Conservation (phyloP, 139 green algal species). For the Volvox africanus region DNA sequence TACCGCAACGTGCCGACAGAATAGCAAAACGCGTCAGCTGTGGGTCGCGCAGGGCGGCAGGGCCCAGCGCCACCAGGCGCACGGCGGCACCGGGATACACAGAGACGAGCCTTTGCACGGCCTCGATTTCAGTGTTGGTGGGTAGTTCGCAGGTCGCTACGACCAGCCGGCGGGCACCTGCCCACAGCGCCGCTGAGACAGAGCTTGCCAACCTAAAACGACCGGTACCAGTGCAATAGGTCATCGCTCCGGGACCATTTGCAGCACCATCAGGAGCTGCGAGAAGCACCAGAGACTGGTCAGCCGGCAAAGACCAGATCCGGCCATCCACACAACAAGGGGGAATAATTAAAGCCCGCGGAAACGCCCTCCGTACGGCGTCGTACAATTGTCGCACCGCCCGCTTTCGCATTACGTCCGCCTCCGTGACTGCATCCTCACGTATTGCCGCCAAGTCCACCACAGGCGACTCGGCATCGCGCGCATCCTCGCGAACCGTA, state of each 20-base stretch:
- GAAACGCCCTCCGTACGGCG: background rate
- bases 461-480: background rate
- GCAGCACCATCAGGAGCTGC: background rate
- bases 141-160: background rate
- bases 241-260: no score
- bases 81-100: background rate
- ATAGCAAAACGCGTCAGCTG: slow-evolving; percentile 28
- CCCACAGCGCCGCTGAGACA: background rate
- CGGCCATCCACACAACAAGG: background rate
- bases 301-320: background rate
- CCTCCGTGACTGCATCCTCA: background rate
- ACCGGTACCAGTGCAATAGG: background rate
- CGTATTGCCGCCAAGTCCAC: background rate
- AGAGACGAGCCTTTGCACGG: background rate
- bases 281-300: background rate
- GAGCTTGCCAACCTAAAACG: background rate
- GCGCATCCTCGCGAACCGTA: background rate
- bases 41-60: background rate
- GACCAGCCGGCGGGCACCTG: background rate
- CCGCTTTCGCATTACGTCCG: background rate
- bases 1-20: slow-evolving; percentile 1
- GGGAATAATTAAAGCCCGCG: background rate
- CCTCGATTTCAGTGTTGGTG: background rate
- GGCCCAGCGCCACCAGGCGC: slow-evolving; percentile 13
- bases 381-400: background rate